Percentiles rank a stretch among this genome's conserved stretches.
Evolutionary conservation across 2,329 filamentous ascomycete species (phyloP).

Genomic region (Allantophomopsis lycopodina): DNA sequence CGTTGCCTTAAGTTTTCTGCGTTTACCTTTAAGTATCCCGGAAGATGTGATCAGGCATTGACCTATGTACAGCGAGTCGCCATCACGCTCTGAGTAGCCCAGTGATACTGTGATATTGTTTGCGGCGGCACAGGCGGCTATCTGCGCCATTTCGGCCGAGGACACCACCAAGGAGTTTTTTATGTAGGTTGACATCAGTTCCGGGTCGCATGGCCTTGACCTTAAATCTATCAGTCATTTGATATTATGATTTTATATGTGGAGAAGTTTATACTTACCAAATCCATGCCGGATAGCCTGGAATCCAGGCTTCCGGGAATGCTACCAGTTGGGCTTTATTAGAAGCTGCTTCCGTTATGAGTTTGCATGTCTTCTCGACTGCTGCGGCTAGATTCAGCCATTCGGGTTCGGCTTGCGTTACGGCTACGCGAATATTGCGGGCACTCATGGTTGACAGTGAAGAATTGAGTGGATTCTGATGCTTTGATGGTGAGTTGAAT

Average conservation of each 20-base stretch:
- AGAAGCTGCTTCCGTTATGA: too few species aligned
- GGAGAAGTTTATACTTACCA: not conserved
- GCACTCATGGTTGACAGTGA: too few species aligned
- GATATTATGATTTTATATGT: not conserved
- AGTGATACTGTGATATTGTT: constrained; percentile 29
- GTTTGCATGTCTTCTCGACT: too few species aligned
- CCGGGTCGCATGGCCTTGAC: constrained; percentile 21
- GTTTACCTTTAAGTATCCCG: constrained; percentile 29
- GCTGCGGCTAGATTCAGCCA: too few species aligned
- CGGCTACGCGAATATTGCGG: too few species aligned
- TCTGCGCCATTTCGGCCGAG: constrained; percentile 26
- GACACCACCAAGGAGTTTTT: constrained; percentile 24
- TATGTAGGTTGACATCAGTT: constrained; percentile 19
- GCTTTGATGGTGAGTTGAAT: too few species aligned
- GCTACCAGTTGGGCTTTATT: constrained; percentile 23
- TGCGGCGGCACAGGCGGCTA: constrained; percentile 24
- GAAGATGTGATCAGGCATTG: constrained; percentile 16
- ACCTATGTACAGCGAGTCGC: constrained; percentile 27
- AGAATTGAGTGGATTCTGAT: too few species aligned
- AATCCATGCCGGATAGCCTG: constrained; percentile 31
- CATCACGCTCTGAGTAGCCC: constrained; percentile 31
- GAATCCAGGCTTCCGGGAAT: constrained; percentile 38
- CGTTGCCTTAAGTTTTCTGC: constrained; percentile 36
- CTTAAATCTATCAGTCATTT: constrained; percentile 7
- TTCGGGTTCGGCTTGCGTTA: too few species aligned